Base-by-base conservation (phyloP, 768 basidiomycete species). In the Trametes villosa region DNA sequence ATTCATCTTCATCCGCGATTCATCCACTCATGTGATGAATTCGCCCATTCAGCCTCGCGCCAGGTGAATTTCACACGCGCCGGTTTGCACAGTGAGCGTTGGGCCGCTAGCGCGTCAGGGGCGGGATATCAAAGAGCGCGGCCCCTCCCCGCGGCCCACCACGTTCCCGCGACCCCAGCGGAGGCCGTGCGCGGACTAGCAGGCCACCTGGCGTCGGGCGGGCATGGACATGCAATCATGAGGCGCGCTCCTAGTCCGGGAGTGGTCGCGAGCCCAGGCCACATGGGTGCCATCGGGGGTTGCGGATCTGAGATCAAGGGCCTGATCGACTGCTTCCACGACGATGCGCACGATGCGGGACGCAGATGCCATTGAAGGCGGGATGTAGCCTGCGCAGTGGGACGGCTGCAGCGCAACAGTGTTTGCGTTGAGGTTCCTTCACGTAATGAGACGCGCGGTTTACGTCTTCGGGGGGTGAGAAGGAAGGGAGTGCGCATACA, bases 241-340 rank as follows among this genome's bases (percentile, higher is more conserved):
- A 44, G 41, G 41, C 31, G 42, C 9, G 29, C 13, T 22, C 3
- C 22, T 24, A 12, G 20, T 5, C 31, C 49, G n/a, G 30, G 50
- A 31, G 30, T 27, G 41, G 31, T 33, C 51, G 38, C 29, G 34
- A 53, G 50, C 18, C 51, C 44, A 59, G 58, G 40, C 51, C 50
- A 38, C 31, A 40, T 47, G 59, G 34, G 38, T 22, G 27, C 9
- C 33, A 60, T 47, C 51, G 59, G 51, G 42, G 29, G 31, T 20
- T n/a, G 31, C 4, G n/a, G 34, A 60, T 60, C 51, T 38, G 27
- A 47, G 59, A 60, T 60, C 51, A 53, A 53, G 50, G 57, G 50
- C 44, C 59, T 53, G 59, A 53, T 46, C 38, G 51, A 47, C 44
- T 30, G 31, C 49, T 59, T 58, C 49, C 49, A 50, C 47, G 33